Base-by-base conservation (phyloP, 169 alveolate species). In the Plasmodium knowlesi region DNA sequence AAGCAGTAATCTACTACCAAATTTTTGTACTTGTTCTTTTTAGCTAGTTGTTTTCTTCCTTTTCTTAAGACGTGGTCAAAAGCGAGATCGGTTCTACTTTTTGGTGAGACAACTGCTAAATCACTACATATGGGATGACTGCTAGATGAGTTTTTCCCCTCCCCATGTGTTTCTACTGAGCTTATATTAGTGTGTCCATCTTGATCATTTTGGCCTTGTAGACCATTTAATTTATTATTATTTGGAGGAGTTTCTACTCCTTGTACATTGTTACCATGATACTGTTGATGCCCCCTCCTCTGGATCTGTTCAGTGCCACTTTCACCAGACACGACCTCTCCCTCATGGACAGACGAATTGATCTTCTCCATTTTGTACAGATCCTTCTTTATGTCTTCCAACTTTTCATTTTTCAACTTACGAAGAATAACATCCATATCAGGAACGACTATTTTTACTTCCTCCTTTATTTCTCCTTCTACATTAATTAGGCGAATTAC, bases 1-100 rank as follows among this genome's bases (percentile, higher is more conserved):
- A 89, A 89, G 19, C 91, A 89, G 73, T 79, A 89, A 39, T 89
- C 94, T 9, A 89, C 94, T 28, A 53, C 94, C 28, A 89, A 32
- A 80, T 89, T 89, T 61, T 89, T 79, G 82, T 89, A 81, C 39
- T 80, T 78, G 32, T 79, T n/a, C 53, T 80, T 89, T 34, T 89
- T 81, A 19, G 34, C 30, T 67, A 79, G 25, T 30, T 57, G 34
- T 34, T 43, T 39, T 34, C 67, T 81, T 79, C 61, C 84, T 16
- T 67, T 57, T 32, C 72, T 79, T 16, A 41, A 16, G 14, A 9
- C 34, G 46, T 61, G 16, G 43, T 82, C 54, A 82, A 61, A 50
- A 8, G 22, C 8, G 61, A 12, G 25, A 50, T 50, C n/a, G 8
- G 57, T 39, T 2, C 50, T 83, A 5, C 30, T 50, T 83, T 46